Evolutionary conservation across 768 basidiomycete genomes (phyloP), one percentile per base, ranked within the genome.

Genomic region (Trichaptum fuscoviolaceum): DNA sequence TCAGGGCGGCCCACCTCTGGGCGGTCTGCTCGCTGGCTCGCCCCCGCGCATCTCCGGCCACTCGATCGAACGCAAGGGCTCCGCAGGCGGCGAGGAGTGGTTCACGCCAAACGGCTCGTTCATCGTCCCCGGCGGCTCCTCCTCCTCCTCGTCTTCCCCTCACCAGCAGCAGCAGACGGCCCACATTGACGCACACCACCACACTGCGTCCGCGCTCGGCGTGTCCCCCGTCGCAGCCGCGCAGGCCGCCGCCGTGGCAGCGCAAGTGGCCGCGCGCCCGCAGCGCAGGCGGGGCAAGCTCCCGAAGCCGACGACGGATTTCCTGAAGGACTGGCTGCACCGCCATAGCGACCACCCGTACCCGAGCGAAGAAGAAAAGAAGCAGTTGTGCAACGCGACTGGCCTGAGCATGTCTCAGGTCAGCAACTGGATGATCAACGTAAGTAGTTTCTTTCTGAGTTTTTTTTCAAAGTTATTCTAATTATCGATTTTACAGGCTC

Each of bases 361-460:
- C 75, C 92, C 92, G 35, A 89, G 87, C 70, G 92, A 95, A 75
- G 91, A 93, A 68, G 92, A 94, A 82, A 95, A 95, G 79, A 93
- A 93, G 73, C 90, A 91, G 74, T 79, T 95, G 70, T 94, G 92
- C 76, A 86, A 90, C 71, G 90, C 90, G 57, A 95, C 92, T 1
- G 91, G 91, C 26, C 79, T 95, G 69, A 91, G 88, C 79, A 94
- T 94, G 91, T 87, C 84, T 77, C 92, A 95, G 76, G 91, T 94
- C 0, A 92, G 91, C 64, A 94, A 94, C 75, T 94, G 92, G 92
- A 94, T 94, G 92, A 94, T 94, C 73, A 94, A 94, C 71, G 92
- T 85, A 65, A 63, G 85, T 78, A 17, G 18, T 12, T 57, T 59
- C 67, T 23, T 23, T 23, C 62, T 58, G 12, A 8, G 63, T 83